Conservation (phyloP, 495 filamentous ascomycete species). For the Trichocladium antarcticum region DNA sequence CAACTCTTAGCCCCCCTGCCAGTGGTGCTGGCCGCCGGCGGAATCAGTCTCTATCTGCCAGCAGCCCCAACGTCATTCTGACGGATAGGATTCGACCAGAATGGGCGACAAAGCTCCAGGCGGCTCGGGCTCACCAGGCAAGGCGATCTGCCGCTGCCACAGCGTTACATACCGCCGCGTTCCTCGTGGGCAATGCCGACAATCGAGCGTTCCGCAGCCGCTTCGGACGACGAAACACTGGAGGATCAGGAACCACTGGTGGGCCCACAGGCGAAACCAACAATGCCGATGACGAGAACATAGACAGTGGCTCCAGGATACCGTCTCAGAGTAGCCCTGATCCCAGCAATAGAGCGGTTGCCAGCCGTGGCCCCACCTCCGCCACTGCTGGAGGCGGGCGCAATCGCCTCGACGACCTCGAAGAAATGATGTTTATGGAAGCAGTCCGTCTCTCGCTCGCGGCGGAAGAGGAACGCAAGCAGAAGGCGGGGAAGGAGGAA, state of each 20-base stretch:
- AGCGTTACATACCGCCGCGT: slow-evolving; percentile 88
- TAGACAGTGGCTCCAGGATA: slow-evolving; percentile 22
- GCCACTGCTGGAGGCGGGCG: slow-evolving; percentile 35
- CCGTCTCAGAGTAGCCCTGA: slow-evolving; percentile 20
- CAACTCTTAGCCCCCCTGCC: slow-evolving; percentile 25
- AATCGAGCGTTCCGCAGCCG: slow-evolving; percentile 35
- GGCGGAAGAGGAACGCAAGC: slow-evolving; percentile 79
- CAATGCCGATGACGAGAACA: slow-evolving; percentile 22
- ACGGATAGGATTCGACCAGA: slow-evolving; percentile 88
- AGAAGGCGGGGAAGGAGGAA: slow-evolving; percentile 67
- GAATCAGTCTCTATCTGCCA: slow-evolving; percentile 73
- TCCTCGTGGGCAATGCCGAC: slow-evolving; percentile 62
- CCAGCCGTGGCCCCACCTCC: slow-evolving; percentile 5
- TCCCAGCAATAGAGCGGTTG: slow-evolving; percentile 2
- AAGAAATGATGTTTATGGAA: slow-evolving; percentile 98
- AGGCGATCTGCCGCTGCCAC: slow-evolving; percentile 87
- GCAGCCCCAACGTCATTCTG: slow-evolving; percentile 69
- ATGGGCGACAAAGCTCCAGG: slow-evolving; percentile 81
- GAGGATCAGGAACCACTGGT: slow-evolving; percentile 24
- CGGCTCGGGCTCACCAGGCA: slow-evolving; percentile 72
- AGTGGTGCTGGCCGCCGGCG: slow-evolving; percentile 40
- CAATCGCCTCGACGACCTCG: slow-evolving; percentile 71
- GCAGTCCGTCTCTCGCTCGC: slow-evolving; percentile 81
- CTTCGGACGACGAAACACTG: slow-evolving; percentile 40
- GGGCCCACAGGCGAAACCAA: slow-evolving; percentile 21